These are phyloP conservation scores for Epicoccum sorghinum DNA, from an alignment of 2,329 filamentous ascomycete species.

Conservation along the genomic window DNA sequence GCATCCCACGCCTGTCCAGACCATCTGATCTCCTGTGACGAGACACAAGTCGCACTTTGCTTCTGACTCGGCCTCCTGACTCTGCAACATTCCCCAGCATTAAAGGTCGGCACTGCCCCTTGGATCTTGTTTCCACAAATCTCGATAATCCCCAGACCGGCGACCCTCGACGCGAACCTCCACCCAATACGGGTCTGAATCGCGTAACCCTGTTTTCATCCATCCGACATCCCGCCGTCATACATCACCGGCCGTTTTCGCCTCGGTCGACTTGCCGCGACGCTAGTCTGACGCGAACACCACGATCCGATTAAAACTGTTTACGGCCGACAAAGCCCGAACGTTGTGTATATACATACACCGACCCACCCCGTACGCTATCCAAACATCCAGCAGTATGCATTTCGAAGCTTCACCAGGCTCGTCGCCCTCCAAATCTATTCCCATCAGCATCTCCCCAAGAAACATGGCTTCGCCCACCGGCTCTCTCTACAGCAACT, in stretches of 20 bases:
- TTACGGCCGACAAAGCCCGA: constrained; percentile 33
- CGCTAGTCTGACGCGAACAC: constrained; percentile 26
- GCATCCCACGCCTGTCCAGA: constrained; percentile 29
- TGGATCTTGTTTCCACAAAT: constrained; percentile 17
- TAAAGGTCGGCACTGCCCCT: constrained; percentile 16
- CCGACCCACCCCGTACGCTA: constrained; percentile 34
- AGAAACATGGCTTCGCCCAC: constrained; percentile 46
- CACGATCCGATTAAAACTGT: constrained; percentile 17
- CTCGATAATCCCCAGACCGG: constrained; percentile 12
- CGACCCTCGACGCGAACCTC: constrained; percentile 14
- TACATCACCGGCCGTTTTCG: constrained; percentile 34
- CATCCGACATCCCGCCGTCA: constrained; percentile 30
- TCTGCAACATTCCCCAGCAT: constrained; percentile 16
- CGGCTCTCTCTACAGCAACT: constrained; percentile 46
- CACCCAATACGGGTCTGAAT: constrained; percentile 24
- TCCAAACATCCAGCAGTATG: constrained; percentile 26
- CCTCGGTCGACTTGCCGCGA: constrained; percentile 39
- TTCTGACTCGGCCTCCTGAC: constrained; percentile 42
- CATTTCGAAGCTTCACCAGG: constrained; percentile 46
- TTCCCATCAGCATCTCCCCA: constrained; percentile 45
- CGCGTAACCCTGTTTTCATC: constrained; percentile 25
- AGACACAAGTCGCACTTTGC: constrained; percentile 34
- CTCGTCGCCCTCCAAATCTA: constrained; percentile 47
- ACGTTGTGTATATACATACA: constrained; percentile 33
- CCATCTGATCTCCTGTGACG: constrained; percentile 37